phyloP scores from a whole-genome alignment of 495 filamentous ascomycete genomes.

The Aspergillus taichungensis region DNA sequence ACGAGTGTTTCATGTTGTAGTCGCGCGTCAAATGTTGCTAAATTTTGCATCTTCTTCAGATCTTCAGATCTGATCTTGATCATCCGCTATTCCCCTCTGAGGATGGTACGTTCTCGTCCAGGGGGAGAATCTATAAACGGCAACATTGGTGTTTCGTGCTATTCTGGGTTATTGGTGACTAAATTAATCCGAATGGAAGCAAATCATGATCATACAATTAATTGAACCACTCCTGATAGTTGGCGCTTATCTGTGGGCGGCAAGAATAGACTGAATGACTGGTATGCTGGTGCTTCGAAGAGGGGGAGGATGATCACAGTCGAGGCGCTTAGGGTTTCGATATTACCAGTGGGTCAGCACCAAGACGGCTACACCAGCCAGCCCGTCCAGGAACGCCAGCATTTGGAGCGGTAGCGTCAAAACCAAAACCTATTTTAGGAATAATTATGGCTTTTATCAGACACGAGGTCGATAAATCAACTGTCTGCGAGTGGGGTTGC shows the following conservation, averaged over 20 bases:
- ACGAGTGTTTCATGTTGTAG: constrained; percentile 33
- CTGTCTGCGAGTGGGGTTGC: constrained; percentile 8
- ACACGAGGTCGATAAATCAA: neutral
- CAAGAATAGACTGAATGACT: constrained; percentile 8
- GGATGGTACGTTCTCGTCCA: constrained; percentile 19
- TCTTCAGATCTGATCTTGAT: constrained; percentile 24
- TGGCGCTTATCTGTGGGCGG: constrained; percentile 9
- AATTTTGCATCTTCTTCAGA: constrained; percentile 31
- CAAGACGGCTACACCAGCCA: neutral
- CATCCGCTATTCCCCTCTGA: constrained; percentile 8
- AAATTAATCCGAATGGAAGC: constrained; percentile 7
- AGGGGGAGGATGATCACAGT: constrained; percentile 1
- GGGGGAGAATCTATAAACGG: constrained; percentile 30
- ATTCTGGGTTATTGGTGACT: constrained; percentile 15
- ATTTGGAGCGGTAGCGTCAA: constrained; percentile 8
- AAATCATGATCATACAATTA: no score
- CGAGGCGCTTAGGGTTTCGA: constrained; percentile 12
- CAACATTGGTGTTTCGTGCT: constrained; percentile 27
- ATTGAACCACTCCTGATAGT: no score
- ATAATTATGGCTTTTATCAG: constrained; percentile 2
- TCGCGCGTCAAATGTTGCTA: constrained; percentile 41
- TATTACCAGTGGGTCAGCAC: constrained; percentile 5
- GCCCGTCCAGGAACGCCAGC: neutral
- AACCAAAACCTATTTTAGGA: constrained; percentile 12
- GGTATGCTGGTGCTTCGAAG: constrained; percentile 5